These are phyloP conservation scores for Populus hybrid DNA, from an alignment of 441 rosid species.

Conservation along the genomic window DNA sequence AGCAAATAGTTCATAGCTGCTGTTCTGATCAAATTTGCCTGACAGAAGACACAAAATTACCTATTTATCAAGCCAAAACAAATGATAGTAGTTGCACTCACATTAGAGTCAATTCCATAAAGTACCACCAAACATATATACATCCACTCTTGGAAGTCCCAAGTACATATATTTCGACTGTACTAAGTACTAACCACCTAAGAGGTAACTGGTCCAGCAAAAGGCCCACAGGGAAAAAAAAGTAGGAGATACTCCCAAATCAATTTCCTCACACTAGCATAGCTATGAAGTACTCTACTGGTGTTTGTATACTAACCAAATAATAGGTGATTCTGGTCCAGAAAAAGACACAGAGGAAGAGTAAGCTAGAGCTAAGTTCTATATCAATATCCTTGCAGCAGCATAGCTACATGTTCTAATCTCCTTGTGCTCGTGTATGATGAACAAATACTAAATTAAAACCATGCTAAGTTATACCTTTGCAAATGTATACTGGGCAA, in stretches of 20 bases:
- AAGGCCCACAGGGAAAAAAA: background rate
- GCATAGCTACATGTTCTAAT: background rate
- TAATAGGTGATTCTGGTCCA: background rate
- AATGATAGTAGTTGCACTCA: background rate
- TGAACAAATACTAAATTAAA: background rate
- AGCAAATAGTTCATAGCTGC: slow-evolving; percentile 77
- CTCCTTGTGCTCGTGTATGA: background rate
- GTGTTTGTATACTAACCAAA: background rate
- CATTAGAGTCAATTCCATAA: background rate
- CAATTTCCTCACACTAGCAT: background rate
- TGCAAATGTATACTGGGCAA: slow-evolving; percentile 86
- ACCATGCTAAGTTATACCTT: slow-evolving; percentile 49
- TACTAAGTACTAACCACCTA: background rate
- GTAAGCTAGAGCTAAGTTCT: background rate
- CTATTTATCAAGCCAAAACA: slow-evolving; percentile 1
- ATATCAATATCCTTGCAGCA: background rate
- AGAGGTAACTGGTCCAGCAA: background rate
- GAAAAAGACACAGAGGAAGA: background rate
- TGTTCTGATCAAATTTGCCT: slow-evolving; percentile 91
- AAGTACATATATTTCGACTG: background rate
- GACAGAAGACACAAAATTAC: slow-evolving; percentile 17
- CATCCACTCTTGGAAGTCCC: background rate
- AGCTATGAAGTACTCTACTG: background rate
- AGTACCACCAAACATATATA: background rate
- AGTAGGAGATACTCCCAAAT: background rate